Evolutionary conservation across 768 basidiomycete genomes (phyloP).

Genomic region (Boletus sp.): DNA sequence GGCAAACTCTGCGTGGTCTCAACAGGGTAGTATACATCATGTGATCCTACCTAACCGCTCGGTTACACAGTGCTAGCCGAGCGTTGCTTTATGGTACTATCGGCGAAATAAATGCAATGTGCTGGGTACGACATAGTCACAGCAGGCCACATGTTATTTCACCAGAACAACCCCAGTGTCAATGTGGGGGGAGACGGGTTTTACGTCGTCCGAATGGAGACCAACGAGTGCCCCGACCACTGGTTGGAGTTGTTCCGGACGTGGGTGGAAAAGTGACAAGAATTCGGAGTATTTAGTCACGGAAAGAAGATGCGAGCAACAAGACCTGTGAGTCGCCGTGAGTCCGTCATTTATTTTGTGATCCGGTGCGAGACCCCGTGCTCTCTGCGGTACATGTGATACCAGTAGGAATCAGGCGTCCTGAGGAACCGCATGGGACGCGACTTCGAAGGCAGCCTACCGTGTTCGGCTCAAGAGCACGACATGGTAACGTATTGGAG

Average conservation of each 20-base stretch:
- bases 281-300: background rate
- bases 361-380: background rate
- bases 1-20: background rate
- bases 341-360: background rate
- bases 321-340: background rate
- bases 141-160: background rate
- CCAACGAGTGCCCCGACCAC: background rate
- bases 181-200: background rate
- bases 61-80: background rate
- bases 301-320: background rate
- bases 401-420: constrained; percentile 5
- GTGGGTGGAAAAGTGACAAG: background rate
- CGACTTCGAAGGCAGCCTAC: background rate
- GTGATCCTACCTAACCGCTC: background rate
- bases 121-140: background rate
- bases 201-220: constrained; percentile 5
- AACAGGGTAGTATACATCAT: background rate
- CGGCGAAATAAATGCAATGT: constrained; percentile 2
- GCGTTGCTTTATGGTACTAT: background rate
- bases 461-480: background rate
- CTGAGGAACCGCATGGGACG: constrained; percentile 3
- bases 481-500: background rate
- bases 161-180: constrained; percentile 5
- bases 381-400: background rate
- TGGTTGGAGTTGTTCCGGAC: background rate